Base-by-base conservation (phyloP, 805 yeast species). In the Metschnikowia matae region DNA sequence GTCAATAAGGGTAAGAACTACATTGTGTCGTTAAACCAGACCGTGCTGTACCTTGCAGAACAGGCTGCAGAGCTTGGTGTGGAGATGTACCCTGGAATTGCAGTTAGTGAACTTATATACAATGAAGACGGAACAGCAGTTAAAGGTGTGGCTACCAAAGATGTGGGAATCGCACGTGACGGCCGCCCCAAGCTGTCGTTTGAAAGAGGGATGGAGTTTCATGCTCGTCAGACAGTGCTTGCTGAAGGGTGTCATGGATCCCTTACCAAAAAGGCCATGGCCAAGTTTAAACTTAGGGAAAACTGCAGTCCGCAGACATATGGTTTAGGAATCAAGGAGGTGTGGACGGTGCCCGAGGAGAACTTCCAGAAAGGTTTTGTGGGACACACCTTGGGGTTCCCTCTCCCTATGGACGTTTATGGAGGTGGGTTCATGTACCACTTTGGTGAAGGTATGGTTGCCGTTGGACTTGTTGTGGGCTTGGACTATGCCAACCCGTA, bases 171-270 rank as follows among this genome's bases (percentile, higher is more conserved):
- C 15, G 78, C 83, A 45, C 84, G 82, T 58, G 69, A 77, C 50
- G 97, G 96, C 17, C 64, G 73, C 33, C 96, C 96, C 31, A 87
- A 85, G 61, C 87, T 80, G 55, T 75, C 81, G n/a, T 94, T 89
- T 67, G 97, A 94, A 68, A 79, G 96, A 56, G 99, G 99, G 23
- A 88, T 94, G 97, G 98, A 89, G 68, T 94, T 94, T 68, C 94
- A 85, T 59, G 89, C 99, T 4, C 81, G 94, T 60, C 75, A 85
- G 52, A 91, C 97, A 0, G 86, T 94, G 15, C 77, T 94, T 32
- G 96, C 96, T 4, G 99, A 94, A 70, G 99, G 99, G n/a, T 94
- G 99, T 65, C 98, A 91, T 68, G 99, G 99, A 0, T 90, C 97
- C 1, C 73, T 94, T 48, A 77, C 91, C 11, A 92, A 94, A 65